phyloP scores from a whole-genome alignment of 345 rosid species.

The Pseudoturritis turrita region DNA sequence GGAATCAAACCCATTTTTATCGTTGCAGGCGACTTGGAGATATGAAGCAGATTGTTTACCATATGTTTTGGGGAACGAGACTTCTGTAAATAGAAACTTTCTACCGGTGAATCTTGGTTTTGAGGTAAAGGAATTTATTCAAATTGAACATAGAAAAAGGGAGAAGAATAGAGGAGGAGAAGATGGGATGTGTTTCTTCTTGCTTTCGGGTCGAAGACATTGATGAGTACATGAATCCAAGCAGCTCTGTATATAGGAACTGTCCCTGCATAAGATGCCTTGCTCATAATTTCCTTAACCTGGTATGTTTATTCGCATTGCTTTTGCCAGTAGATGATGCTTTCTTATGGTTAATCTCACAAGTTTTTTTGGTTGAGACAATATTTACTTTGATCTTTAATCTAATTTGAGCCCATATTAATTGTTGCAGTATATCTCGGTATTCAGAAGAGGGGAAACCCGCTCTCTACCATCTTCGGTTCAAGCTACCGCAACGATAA shows the following conservation, averaged over 20 bases:
- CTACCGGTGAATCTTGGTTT: background rate
- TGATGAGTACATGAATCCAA: constrained; percentile 78
- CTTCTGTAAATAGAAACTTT: constrained; percentile 21
- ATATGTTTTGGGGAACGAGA: constrained; percentile 7
- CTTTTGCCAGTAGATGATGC: background rate
- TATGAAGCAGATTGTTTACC: constrained; percentile 12
- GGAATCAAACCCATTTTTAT: background rate
- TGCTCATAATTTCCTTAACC: constrained; percentile 60
- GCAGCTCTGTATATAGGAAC: constrained; percentile 64
- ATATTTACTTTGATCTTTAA: background rate
- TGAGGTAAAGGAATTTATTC: constrained; percentile 15
- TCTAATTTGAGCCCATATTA: background rate
- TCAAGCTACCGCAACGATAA: constrained; percentile 62
- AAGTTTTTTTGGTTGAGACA: too few species aligned
- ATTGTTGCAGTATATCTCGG: constrained; percentile 50
- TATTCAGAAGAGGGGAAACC: constrained; percentile 76
- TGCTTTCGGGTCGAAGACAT: constrained; percentile 64
- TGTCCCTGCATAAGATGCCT: constrained; percentile 80
- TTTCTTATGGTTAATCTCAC: background rate
- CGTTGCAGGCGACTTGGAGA: constrained; percentile 35
- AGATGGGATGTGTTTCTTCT: constrained; percentile 89
- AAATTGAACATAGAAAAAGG: constrained; percentile 2
- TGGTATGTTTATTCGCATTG: constrained; percentile 42
- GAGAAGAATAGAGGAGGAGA: constrained; percentile 31
- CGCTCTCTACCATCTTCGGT: constrained; percentile 71